phyloP scores from a whole-genome alignment of 495 filamentous ascomycete species.

The Rusavskia elegans region DNA sequence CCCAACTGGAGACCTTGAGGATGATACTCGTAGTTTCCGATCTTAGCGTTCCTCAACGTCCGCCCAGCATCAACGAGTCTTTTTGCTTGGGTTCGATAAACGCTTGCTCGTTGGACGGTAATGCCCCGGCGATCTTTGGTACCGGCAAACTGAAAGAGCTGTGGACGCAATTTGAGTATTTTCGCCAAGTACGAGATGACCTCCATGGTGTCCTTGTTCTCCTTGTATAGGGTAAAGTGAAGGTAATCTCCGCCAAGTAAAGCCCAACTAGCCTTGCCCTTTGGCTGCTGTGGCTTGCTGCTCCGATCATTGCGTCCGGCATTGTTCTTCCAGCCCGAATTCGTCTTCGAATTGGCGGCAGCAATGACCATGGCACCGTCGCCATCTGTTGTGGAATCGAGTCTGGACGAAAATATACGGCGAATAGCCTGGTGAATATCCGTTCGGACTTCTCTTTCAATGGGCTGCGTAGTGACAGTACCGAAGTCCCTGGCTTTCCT shows the following conservation, averaged over 20 bases:
- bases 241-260: conserved; percentile 64
- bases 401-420: conserved; percentile 46
- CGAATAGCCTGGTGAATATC: conserved; percentile 51
- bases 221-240: conserved; percentile 91
- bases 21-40: conserved; percentile 68
- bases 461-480: conserved; percentile 21
- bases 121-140: conserved; percentile 88
- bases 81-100: conserved; percentile 45
- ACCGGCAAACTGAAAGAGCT: conserved; percentile 69
- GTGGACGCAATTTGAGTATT: conserved; percentile 47
- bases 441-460: conserved; percentile 47
- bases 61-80: conserved; percentile 46
- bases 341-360: conserved; percentile 28
- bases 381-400: conserved; percentile 45
- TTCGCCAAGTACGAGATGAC: conserved; percentile 56
- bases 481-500: conserved; percentile 27
- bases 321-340: conserved; percentile 14
- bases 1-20: conserved; percentile 59
- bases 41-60: conserved; percentile 41
- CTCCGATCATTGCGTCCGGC: conserved; percentile 12
- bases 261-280: conserved; percentile 33
- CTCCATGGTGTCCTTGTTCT: conserved; percentile 98
- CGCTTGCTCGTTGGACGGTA: conserved; percentile 71
- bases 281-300: conserved; percentile 10
- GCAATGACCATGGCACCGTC: conserved; percentile 44